Evolutionary conservation across 2,329 filamentous ascomycete species (phyloP).

Genomic region (Penicillium glabrum): DNA sequence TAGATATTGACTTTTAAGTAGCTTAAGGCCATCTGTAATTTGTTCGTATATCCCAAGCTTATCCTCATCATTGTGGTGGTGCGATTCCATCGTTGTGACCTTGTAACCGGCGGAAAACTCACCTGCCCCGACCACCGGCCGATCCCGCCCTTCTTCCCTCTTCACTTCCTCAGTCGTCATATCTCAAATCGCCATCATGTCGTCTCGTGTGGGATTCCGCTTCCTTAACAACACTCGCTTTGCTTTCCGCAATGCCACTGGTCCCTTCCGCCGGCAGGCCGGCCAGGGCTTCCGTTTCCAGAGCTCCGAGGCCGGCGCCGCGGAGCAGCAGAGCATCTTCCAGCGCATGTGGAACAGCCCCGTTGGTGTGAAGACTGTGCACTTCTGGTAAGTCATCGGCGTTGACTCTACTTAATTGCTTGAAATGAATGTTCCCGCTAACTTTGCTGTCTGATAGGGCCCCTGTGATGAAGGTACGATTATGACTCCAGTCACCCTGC

Average conservation of each 20-base stretch:
- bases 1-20: neutral
- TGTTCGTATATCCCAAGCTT: neutral
- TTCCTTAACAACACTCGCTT: slow-evolving; percentile 52
- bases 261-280: slow-evolving; percentile 53
- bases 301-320: slow-evolving; percentile 60
- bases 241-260: slow-evolving; percentile 56
- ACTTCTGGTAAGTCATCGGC: slow-evolving; percentile 74
- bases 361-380: slow-evolving; percentile 85
- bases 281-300: slow-evolving; percentile 65
- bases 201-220: slow-evolving; percentile 60
- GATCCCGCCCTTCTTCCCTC: slow-evolving; percentile 20
- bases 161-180: slow-evolving; percentile 12
- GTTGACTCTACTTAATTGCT: neutral
- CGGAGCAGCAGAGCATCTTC: slow-evolving; percentile 55
- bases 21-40: neutral
- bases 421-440: slow-evolving; percentile 4
- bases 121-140: slow-evolving; percentile 20
- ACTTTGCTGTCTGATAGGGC: slow-evolving; percentile 59
- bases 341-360: slow-evolving; percentile 82
- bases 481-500: slow-evolving; percentile 2
- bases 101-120: slow-evolving; percentile 18
- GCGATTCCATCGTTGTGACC: neutral
- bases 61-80: slow-evolving; percentile 1
- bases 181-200: slow-evolving; percentile 34
- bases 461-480: slow-evolving; percentile 79